Evolutionary conservation across 2,329 filamentous ascomycete genomes (phyloP).

Genomic region (Curvularia sp.): DNA sequence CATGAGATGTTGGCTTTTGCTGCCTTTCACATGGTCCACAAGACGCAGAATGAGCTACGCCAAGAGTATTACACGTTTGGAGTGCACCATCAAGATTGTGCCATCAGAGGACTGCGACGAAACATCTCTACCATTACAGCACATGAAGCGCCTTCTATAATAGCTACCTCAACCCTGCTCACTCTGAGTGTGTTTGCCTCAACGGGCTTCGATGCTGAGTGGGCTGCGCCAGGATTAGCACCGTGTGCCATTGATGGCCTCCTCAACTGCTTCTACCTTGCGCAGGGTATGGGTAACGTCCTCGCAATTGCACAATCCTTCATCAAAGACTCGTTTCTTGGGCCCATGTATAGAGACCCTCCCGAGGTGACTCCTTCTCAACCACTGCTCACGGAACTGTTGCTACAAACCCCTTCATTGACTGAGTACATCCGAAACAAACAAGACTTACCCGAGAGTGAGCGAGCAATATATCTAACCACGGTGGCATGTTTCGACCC

Average conservation of each 20-base stretch:
- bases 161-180: conserved; percentile 42
- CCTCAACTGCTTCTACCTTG: conserved; percentile 45
- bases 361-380: conserved; percentile 32
- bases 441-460: conserved; percentile 25
- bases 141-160: conserved; percentile 41
- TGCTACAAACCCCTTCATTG: conserved; percentile 31
- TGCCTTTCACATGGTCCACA: conserved; percentile 48
- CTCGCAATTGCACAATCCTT: conserved; percentile 28
- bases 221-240: conserved; percentile 11
- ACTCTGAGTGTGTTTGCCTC: conserved; percentile 44
- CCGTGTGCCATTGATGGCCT: conserved; percentile 40
- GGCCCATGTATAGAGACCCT: conserved; percentile 29
- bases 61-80: conserved; percentile 43
- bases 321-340: conserved; percentile 36
- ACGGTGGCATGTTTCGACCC: conserved; percentile 31
- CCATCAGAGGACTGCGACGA: conserved; percentile 42
- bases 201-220: conserved; percentile 33
- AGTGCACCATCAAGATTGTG: conserved; percentile 48
- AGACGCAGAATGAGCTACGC: conserved; percentile 33
- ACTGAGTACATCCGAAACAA: conserved; percentile 31
- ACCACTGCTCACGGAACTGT: conserved; percentile 37
- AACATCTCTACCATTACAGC: conserved; percentile 38
- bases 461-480: conserved; percentile 24
- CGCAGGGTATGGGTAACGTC: conserved; percentile 46
- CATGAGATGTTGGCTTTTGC: conserved; percentile 53